Evolutionary conservation across 371 early-diverging fungal genomes (phyloP), one percentile per base, ranked within the genome.

Genomic region (Modicella reniformis): DNA sequence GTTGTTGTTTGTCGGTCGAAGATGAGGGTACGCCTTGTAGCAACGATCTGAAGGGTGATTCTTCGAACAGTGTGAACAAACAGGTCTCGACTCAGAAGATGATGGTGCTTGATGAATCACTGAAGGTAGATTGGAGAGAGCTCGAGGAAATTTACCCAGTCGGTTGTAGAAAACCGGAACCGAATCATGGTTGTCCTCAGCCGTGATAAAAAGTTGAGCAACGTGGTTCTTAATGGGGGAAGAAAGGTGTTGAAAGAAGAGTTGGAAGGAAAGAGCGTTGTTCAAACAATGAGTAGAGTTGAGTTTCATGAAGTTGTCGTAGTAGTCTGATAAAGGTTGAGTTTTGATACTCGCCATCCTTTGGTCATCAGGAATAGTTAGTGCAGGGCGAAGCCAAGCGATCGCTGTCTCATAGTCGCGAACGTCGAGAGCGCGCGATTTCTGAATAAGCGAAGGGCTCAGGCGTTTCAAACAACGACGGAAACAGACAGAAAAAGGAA

Each of bases 41-140:
- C 66, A 66, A 2, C 52, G 50, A 32, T 57, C 28, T 37, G 66
- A 59, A 1, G 58, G 52, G 44, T 66, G 66, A n/a, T 19, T 29
- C 17, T 23, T 47, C 5, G 1, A 2, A 48, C 56, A 64, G 15
- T 47, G 52, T 7, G 28, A 9, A 23, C 47, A 48, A n/a, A 40
- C 15, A 17, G 25, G 53, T 12, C 30, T 23, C 17, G 50, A 49
- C 3, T 12, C 49, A 15, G 47, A 13, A 48, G 28, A 17, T 2
- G 33, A 44, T 12, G 44, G 3, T 15, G 40, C 17, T 23, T 29
- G 41, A 26, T 26, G 41, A 17, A 28, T 3, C 3, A 30, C 4
- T 8, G 54, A 28, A 15, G 54, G 41, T 21, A 33, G 50, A 25
- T 25, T 15, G 50, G 25, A 1, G 21, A 30, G n/a, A 17, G 12